A percentile compares a stretch with the other conserved stretches of the same genome.
Conservation (phyloP, 345 rosid genomes). For the Lumnitzera racemosa region DNA sequence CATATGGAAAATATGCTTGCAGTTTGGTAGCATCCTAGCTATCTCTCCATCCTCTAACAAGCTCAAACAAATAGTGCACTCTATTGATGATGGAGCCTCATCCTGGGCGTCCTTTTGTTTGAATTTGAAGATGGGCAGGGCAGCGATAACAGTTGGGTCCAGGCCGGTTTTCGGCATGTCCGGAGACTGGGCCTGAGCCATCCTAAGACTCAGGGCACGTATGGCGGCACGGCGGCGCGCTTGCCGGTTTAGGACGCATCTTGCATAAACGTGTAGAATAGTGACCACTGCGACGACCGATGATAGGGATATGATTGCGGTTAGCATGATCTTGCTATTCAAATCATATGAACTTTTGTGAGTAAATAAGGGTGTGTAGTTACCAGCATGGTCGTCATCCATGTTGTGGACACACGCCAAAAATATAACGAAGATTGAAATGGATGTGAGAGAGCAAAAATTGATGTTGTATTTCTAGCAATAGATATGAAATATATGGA, state of each 20-base stretch:
- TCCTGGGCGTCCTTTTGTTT: conserved; percentile 9
- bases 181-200: conserved; percentile 10
- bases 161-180: conserved; percentile 34
- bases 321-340: conserved; percentile 39
- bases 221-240: conserved; percentile 19
- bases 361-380: not conserved
- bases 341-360: conserved; percentile 7
- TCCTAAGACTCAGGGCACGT: conserved; percentile 7
- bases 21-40: conserved; percentile 58
- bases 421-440: not conserved
- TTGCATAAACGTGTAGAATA: conserved; percentile 35
- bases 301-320: conserved; percentile 32
- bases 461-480: not conserved
- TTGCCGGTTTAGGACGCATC: conserved; percentile 27
- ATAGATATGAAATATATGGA: not conserved
- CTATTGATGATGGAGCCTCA: conserved; percentile 7
- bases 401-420: conserved; percentile 1
- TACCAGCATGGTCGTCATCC: conserved; percentile 3
- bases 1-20: conserved; percentile 65
- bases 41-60: conserved; percentile 52
- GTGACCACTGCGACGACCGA: conserved; percentile 30
- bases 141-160: conserved; percentile 34
- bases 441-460: not conserved
- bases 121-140: conserved; percentile 43
- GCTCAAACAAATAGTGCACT: conserved; percentile 73